These are phyloP conservation scores for Giardia duodenalis DNA, from an alignment of 208 protist genomes.

Conservation along the genomic window DNA sequence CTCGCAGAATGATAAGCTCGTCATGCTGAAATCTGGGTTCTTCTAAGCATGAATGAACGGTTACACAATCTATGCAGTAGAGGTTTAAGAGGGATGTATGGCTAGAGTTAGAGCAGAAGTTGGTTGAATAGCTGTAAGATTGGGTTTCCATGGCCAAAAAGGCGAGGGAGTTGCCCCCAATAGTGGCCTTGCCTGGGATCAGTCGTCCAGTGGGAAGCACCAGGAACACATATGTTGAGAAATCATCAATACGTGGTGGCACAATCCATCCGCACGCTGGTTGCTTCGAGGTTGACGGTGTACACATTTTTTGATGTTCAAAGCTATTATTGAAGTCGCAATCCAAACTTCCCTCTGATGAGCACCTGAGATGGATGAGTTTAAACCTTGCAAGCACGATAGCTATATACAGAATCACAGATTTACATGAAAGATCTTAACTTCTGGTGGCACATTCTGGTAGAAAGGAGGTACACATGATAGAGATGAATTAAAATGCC, in stretches of 20 bases:
- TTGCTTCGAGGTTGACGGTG: no score
- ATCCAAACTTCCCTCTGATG: no score
- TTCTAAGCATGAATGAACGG: neutral
- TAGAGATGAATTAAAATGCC: constrained; percentile 25
- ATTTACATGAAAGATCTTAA: no score
- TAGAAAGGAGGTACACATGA: no score
- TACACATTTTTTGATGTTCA: no score
- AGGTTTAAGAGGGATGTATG: neutral
- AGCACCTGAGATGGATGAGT: no score
- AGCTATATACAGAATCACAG: no score
- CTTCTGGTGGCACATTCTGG: no score
- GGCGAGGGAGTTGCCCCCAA: neutral
- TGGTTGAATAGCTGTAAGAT: neutral
- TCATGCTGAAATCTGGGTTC: neutral
- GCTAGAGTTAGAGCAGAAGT: neutral
- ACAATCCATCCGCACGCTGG: no score
- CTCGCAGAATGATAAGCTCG: neutral
- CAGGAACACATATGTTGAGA: neutral
- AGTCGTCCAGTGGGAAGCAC: neutral
- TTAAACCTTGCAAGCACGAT: no score
- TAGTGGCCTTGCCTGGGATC: neutral
- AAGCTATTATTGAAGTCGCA: no score
- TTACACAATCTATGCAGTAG: neutral
- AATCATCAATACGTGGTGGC: no score
- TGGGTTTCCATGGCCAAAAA: neutral